Evolutionary conservation across 129 eudicot species (phyloP).

Genomic region (Daucus carota): DNA sequence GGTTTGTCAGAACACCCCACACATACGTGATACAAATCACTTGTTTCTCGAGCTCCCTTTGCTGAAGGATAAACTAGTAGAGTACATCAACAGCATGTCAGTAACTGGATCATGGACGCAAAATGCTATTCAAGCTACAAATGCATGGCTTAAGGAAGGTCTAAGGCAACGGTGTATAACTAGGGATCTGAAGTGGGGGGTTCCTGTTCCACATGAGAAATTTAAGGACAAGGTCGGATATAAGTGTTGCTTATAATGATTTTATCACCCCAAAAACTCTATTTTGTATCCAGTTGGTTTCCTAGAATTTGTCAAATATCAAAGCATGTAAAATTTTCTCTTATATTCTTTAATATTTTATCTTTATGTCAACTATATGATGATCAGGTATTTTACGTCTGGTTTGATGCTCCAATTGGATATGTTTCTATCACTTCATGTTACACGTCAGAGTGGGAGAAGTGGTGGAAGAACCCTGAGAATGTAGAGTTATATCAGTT

Average conservation of each 20-base stretch:
- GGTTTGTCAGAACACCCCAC: constrained; percentile 75
- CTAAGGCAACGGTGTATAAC: constrained; percentile 80
- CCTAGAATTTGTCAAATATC: neutral
- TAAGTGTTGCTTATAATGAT: neutral
- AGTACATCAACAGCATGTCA: constrained; percentile 60
- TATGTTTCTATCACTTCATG: constrained; percentile 89
- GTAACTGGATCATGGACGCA: constrained; percentile 70
- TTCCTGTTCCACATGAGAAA: constrained; percentile 87
- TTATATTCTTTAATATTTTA: neutral
- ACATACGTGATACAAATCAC: constrained; percentile 84
- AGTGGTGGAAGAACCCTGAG: constrained; percentile 99
- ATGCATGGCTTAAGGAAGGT: constrained; percentile 97
- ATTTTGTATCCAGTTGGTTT: neutral
- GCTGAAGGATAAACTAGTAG: constrained; percentile 55
- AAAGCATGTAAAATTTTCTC: neutral
- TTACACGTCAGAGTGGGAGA: constrained; percentile 91
- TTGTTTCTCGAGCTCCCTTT: constrained; percentile 89
- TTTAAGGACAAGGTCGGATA: constrained; percentile 69
- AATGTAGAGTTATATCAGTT: constrained; percentile 92
- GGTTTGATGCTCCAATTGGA: constrained; percentile 99
- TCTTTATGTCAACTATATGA: neutral
- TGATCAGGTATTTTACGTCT: constrained; percentile 86
- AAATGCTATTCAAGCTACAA: constrained; percentile 88
- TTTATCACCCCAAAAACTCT: neutral
- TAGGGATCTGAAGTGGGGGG: constrained; percentile 98